Evolutionary conservation across 163 green algal genomes (phyloP), one percentile per base, ranked within the genome.

Genomic region (Scenedesmus sp.): DNA sequence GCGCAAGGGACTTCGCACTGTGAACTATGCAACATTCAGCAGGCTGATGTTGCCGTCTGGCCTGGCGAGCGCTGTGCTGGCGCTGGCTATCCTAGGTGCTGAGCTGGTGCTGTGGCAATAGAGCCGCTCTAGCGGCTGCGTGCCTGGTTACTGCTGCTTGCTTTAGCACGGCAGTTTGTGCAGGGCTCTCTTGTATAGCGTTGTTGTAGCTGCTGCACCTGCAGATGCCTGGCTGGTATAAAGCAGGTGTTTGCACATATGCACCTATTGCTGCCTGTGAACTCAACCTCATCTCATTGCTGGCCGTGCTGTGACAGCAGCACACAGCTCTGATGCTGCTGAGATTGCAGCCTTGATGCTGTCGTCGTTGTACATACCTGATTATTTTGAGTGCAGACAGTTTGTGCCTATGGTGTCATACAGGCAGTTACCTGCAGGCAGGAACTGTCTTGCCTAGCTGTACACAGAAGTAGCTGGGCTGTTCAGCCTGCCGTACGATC

Each of bases 31-130:
- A 8, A 84, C 52, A 13, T 96, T 96, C 34, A 81, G 82, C 23
- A 87, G 77, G 13, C 62, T 93, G 26, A 94, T 94, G 90, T 34
- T 74, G 55, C 94, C 94, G 1, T 76, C 94, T 64, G 94, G 93
- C 2, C 18, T 93, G 9, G 34, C n/a, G 16, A n/a, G 57, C 8
- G 70, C 83, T 57, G 84, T 81, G 7, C 26, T 77, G 52, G 84
- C 90, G 56, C 70, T 93, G 5, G 20, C 70, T 20, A 56, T 93
- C 1, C 66, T 93, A 1, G 60, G 73, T 13, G 83, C 67, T n/a
- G 90, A 93, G 90, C 77, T 90, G 52, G 89, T 82, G 55, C 67
- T 57, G 18, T 92, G 77, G 62, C 12, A 79, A 9, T 74, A 54
- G 34, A 6, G 10, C 8, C 70, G 82, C 16, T 73, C 10, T 74